A percentile compares a stretch with the other conserved stretches of the same genome.
Evolutionary conservation across 495 filamentous ascomycete genomes (phyloP).

Genomic region (Penicillium diatomitis): DNA sequence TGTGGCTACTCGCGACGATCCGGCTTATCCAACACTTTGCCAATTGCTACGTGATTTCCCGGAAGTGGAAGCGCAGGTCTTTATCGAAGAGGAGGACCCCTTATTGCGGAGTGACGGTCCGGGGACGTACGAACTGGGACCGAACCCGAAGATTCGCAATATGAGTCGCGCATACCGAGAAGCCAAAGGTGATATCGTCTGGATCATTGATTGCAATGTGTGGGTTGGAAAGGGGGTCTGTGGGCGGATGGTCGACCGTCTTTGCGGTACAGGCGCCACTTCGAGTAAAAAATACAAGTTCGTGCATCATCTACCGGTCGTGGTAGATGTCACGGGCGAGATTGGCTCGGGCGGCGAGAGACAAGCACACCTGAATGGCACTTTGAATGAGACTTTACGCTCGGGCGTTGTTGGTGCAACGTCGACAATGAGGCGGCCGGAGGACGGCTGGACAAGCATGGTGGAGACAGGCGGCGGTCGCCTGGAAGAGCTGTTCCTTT

Average conservation of each 20-base stretch:
- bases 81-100: conserved; percentile 86
- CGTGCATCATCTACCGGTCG: conserved; percentile 87
- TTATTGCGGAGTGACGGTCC: conserved; percentile 44
- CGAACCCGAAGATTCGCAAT: conserved; percentile 97
- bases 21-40: conserved; percentile 65
- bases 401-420: not conserved
- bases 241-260: conserved; percentile 76
- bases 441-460: conserved; percentile 13
- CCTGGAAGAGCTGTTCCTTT: conserved; percentile 89
- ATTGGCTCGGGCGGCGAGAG: conserved; percentile 26
- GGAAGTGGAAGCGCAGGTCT: conserved; percentile 59
- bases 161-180: conserved; percentile 94
- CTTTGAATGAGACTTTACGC: conserved; percentile 2
- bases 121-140: conserved; percentile 58
- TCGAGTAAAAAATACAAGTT: conserved; percentile 70
- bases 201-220: conserved; percentile 95
- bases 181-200: conserved; percentile 82
- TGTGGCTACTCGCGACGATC: conserved; percentile 66
- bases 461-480: conserved; percentile 59
- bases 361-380: conserved; percentile 31
- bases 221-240: conserved; percentile 77
- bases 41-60: conserved; percentile 64
- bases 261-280: conserved; percentile 54
- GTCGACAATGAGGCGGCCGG: conserved; percentile 10
- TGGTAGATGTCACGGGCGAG: conserved; percentile 56